phyloP scores from a whole-genome alignment of 2,329 filamentous ascomycete species.

The Aspergillus melleus region DNA sequence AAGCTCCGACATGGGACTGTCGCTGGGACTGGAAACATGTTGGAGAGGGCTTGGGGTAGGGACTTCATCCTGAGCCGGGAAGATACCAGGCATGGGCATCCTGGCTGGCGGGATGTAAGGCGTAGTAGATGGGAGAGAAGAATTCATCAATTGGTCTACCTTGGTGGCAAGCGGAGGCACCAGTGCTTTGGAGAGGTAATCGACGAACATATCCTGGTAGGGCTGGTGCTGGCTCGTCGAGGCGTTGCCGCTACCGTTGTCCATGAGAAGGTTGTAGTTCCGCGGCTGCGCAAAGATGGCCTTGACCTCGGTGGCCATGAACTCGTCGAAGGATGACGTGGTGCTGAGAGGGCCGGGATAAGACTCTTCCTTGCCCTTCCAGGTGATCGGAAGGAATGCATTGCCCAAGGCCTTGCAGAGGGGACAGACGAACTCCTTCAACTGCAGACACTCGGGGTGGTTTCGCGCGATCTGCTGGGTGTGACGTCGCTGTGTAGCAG shows the following conservation, averaged over 20 bases:
- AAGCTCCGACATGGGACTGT: conserved; percentile 49
- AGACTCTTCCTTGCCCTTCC: conserved; percentile 86
- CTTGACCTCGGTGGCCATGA: conserved; percentile 64
- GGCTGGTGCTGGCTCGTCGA: conserved; percentile 28
- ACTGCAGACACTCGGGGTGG: conserved; percentile 77
- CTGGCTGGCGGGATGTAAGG: conserved; percentile 31
- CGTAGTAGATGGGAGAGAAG: conserved; percentile 28
- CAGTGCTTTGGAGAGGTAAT: conserved; percentile 53
- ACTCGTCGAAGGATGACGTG: conserved; percentile 63
- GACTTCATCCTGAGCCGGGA: conserved; percentile 36
- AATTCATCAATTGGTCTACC: conserved; percentile 34
- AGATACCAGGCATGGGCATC: conserved; percentile 41
- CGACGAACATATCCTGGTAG: conserved; percentile 51
- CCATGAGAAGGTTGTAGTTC: conserved; percentile 46
- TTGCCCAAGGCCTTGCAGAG: conserved; percentile 97
- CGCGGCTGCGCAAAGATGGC: conserved; percentile 48
- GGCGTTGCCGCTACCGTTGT: conserved; percentile 28
- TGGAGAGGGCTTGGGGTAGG: conserved; percentile 33
- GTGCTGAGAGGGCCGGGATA: conserved; percentile 72
- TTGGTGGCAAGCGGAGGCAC: conserved; percentile 51
- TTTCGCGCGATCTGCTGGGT: conserved; percentile 90
- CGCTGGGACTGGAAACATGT: conserved; percentile 27
- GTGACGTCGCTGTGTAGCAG: conserved; percentile 80
- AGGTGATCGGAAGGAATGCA: conserved; percentile 89
- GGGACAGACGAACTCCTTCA: conserved; percentile 92